These are phyloP conservation scores for Apiospora marii DNA, from an alignment of 2,329 filamentous ascomycete species.

Conservation along the genomic window DNA sequence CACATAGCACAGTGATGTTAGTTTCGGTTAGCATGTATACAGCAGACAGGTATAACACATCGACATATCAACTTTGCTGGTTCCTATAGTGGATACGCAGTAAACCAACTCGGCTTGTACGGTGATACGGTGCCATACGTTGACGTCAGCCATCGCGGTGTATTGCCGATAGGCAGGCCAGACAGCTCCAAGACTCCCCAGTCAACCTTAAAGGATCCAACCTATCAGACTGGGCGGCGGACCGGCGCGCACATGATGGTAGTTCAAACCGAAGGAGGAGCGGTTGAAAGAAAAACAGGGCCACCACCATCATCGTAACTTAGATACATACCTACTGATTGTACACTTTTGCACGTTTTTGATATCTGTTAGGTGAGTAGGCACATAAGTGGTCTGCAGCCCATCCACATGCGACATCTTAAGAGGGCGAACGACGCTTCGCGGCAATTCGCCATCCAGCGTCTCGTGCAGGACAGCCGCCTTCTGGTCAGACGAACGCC, in stretches of 20 bases:
- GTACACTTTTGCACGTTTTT: neutral
- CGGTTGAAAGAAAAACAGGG: neutral
- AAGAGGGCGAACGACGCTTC: neutral
- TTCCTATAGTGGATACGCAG: too few species aligned
- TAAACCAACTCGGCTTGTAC: neutral
- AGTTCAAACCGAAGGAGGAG: neutral
- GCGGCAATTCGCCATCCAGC: conserved; percentile 1
- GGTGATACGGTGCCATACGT: neutral
- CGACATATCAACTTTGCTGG: too few species aligned
- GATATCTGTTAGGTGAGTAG: neutral
- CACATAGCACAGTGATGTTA: neutral
- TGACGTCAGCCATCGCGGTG: conserved; percentile 1
- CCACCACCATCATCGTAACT: neutral
- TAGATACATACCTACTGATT: neutral
- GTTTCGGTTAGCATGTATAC: neutral
- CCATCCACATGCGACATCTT: neutral
- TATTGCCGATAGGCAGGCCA: neutral
- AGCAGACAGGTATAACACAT: neutral
- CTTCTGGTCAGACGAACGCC: conserved; percentile 11
- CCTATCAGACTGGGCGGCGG: neutral
- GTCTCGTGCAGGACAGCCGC: neutral
- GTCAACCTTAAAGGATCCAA: conserved; percentile 1
- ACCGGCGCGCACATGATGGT: neutral
- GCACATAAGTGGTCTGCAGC: neutral
- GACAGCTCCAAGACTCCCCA: neutral